phyloP scores from a whole-genome alignment of 179 eudicot species.

The Heliamphora pulchella region DNA sequence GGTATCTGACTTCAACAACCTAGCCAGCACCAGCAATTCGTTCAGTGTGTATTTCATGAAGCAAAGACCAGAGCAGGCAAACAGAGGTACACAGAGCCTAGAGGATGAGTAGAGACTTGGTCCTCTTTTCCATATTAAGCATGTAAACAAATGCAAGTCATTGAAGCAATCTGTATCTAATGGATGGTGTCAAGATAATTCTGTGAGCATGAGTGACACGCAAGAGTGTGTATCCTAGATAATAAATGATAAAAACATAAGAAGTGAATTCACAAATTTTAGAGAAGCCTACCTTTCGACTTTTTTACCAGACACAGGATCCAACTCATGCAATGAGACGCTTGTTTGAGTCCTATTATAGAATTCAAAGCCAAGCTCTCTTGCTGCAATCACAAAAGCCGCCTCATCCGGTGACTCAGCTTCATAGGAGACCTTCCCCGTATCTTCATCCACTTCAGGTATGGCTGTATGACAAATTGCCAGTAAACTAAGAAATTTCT shows the following conservation, averaged over 20 bases:
- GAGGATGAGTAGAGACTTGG: conserved; percentile 2
- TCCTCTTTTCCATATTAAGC: neutral
- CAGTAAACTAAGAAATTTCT: conserved; percentile 50
- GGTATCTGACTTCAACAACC: neutral
- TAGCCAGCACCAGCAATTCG: too few species aligned
- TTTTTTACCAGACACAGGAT: conserved; percentile 38
- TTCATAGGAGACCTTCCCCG: conserved; percentile 49
- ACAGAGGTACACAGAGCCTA: neutral
- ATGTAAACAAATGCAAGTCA: too few species aligned
- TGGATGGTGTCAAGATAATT: neutral
- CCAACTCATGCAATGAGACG: conserved; percentile 45
- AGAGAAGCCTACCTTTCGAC: conserved; percentile 43
- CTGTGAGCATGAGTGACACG: too few species aligned
- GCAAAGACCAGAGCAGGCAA: conserved; percentile 1
- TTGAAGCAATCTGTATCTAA: neutral
- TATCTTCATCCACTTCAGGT: conserved; percentile 53
- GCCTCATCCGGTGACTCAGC: conserved; percentile 87
- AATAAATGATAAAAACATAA: neutral
- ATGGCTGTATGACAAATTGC: conserved; percentile 74
- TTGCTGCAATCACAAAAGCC: conserved; percentile 68
- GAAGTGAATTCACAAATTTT: neutral
- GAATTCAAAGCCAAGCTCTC: conserved; percentile 66
- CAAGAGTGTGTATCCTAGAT: neutral
- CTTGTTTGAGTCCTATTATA: conserved; percentile 52
- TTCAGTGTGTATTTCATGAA: neutral